Conservation (phyloP, 2,329 filamentous ascomycete species). For the Diplocarpon rosae region DNA sequence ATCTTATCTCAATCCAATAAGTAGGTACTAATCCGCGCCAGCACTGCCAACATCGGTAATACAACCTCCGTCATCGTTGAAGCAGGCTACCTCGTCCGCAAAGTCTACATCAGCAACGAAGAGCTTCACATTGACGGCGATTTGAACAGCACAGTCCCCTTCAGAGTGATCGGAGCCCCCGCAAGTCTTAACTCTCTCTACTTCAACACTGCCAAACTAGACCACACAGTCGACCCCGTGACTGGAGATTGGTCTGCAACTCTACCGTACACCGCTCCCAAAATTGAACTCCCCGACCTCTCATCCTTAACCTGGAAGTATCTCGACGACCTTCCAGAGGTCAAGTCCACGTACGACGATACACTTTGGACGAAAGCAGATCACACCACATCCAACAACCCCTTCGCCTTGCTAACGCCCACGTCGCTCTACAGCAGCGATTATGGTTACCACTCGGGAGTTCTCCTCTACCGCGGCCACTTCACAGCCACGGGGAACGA, state of each 20-base stretch:
- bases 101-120: slow-evolving; percentile 42
- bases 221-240: slow-evolving; percentile 31
- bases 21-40: slow-evolving; percentile 2
- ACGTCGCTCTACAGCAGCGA: slow-evolving; percentile 58
- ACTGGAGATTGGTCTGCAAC: slow-evolving; percentile 40
- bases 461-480: slow-evolving; percentile 57
- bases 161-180: slow-evolving; percentile 59
- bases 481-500: slow-evolving; percentile 56
- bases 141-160: slow-evolving; percentile 54
- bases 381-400: slow-evolving; percentile 29
- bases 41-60: slow-evolving; percentile 24
- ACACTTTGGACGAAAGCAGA: slow-evolving; percentile 52
- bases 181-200: slow-evolving; percentile 40
- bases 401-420: slow-evolving; percentile 44
- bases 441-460: slow-evolving; percentile 63
- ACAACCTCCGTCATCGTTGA: slow-evolving; percentile 46
- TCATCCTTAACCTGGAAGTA: slow-evolving; percentile 54
- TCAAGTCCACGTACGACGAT: slow-evolving; percentile 55
- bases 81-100: slow-evolving; percentile 53
- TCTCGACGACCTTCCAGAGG: slow-evolving; percentile 61
- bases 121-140: slow-evolving; percentile 57
- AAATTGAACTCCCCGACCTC: slow-evolving; percentile 46
- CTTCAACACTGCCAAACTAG: slow-evolving; percentile 44
- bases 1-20: background rate
- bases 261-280: slow-evolving; percentile 39